Evolutionary conservation across 139 green algal genomes (phyloP), one percentile per base, ranked within the genome.

Genomic region (Chlamydomonas incerta): DNA sequence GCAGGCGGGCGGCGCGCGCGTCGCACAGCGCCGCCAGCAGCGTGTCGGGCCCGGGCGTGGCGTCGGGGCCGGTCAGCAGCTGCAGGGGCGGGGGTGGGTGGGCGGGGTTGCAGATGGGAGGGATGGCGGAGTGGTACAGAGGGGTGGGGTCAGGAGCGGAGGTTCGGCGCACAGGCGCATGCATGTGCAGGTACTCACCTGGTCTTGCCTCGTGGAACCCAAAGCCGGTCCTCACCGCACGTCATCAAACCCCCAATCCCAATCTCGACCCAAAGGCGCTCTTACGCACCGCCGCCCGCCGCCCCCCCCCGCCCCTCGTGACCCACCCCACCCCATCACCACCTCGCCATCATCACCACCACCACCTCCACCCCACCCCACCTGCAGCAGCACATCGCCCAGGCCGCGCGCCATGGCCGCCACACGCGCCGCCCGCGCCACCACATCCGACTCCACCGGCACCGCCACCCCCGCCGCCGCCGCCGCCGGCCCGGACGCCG

Each of bases 381-480:
- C 73, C 73, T 81, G 74, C 33, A 81, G 9, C 57, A 81, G 34
- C 21, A 70, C 34, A 34, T 37, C 21, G 23, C 74, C 74, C 57
- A 70, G 33, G 55, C 47, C 57, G 0, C 74, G 57, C 35, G 29
- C 74, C 57, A 81, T 55, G 21, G 11, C 74, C 24, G 31, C 34
- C 10, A 69, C 58, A 0, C 33, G 33, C 57, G 10, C 34, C 6
- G 5, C 8, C 41, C 41, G 41, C 9, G 13, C 67, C 67, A 35
- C 17, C 18, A 24, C 13, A 11, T 72, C 24, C 62, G 24, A 2
- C 62, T 68, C 9, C 65, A 41, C 65, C 31, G 65, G 26, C 65
- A 41, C 65, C 24, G 65, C 6, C 28, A 24, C 62, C 62, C 11
- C 62, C 10, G 62, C 62, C 28, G 17, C 62, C 34, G 62, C 24